A percentile compares a stretch with the other conserved stretches of the same genome.
Conservation (phyloP, 2,329 filamentous ascomycete species). For the Stagonosporopsis tanaceti region DNA sequence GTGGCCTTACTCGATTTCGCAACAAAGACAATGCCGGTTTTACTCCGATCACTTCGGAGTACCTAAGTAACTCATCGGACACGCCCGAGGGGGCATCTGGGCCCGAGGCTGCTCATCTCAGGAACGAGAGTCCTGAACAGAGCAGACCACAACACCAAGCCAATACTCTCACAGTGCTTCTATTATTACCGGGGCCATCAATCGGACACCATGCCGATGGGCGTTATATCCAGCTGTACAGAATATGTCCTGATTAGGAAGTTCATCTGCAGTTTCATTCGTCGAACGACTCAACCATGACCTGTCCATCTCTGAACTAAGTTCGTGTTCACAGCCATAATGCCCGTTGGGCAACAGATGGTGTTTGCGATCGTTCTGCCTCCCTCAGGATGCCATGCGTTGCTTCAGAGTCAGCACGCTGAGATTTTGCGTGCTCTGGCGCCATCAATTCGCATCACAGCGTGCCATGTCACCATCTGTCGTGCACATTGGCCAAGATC, state of each 20-base stretch:
- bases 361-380: neutral
- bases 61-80: conserved; percentile 16
- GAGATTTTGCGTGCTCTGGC: conserved; percentile 27
- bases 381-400: conserved; percentile 28
- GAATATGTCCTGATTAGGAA: conserved; percentile 27
- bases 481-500: conserved; percentile 19
- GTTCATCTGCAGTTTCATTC: conserved; percentile 24
- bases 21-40: conserved; percentile 12
- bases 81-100: conserved; percentile 18
- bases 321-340: conserved; percentile 7
- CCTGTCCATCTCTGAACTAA: conserved; percentile 14
- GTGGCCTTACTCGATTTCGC: conserved; percentile 31
- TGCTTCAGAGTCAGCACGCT: conserved; percentile 25
- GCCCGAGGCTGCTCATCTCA: conserved; percentile 10
- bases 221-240: neutral
- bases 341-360: conserved; percentile 10
- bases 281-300: conserved; percentile 26
- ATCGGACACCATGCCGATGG: conserved; percentile 5
- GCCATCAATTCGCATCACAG: conserved; percentile 22
- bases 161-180: conserved; percentile 35
- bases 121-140: conserved; percentile 6
- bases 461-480: conserved; percentile 28
- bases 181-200: conserved; percentile 29
- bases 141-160: conserved; percentile 23
- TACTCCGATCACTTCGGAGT: conserved; percentile 13